phyloP scores from a whole-genome alignment of 2,329 filamentous ascomycete species.

The Ophiostoma quercus region DNA sequence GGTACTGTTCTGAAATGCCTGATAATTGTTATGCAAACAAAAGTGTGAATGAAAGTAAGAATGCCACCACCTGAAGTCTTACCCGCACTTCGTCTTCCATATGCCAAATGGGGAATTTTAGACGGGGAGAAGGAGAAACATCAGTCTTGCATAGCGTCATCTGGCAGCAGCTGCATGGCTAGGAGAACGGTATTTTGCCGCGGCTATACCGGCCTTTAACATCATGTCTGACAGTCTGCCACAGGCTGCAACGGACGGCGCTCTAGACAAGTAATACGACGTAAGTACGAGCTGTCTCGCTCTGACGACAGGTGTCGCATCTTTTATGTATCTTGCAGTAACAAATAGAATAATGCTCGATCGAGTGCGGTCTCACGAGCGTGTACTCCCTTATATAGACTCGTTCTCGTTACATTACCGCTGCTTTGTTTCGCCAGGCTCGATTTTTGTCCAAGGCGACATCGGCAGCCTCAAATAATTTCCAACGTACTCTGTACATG shows the following conservation, averaged over 20 bases:
- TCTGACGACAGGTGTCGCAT: neutral
- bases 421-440: slow-evolving; percentile 1
- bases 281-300: slow-evolving; percentile 4
- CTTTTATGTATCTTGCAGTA: neutral
- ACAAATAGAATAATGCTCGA: neutral
- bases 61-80: neutral
- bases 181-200: neutral
- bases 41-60: neutral
- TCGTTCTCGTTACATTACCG: slow-evolving; percentile 3
- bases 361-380: neutral
- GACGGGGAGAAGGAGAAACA: neutral
- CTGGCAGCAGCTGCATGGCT: neutral
- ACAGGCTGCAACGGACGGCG: neutral
- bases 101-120: slow-evolving; percentile 7
- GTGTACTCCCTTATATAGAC: neutral
- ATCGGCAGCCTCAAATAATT: slow-evolving; percentile 1
- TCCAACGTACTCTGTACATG: neutral
- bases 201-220: neutral
- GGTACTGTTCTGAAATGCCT: too few species aligned
- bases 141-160: neutral
- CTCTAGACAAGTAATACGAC: neutral
- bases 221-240: neutral
- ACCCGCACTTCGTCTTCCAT: neutral
- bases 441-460: slow-evolving; percentile 20
- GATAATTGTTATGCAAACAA: too few species aligned